A percentile compares a stretch with the other conserved stretches of the same genome.
Conservation (phyloP, 495 filamentous ascomycete genomes). For the Hyaloscypha hepaticicola region DNA sequence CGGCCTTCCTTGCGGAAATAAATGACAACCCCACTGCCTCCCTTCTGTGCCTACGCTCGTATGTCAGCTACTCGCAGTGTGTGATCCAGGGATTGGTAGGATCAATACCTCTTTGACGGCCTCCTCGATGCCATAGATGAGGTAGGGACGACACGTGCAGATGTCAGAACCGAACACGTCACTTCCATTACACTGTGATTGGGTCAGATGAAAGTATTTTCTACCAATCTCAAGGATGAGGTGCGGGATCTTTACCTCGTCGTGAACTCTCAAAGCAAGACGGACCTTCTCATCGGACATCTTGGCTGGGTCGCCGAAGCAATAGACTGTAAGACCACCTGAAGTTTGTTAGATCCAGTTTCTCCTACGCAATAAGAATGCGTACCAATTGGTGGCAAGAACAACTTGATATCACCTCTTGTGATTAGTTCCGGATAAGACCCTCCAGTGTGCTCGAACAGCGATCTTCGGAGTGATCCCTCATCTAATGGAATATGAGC, state of each 20-base stretch:
- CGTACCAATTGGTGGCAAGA: conserved; percentile 84
- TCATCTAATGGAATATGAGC: conserved; percentile 58
- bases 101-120: conserved; percentile 72
- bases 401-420: conserved; percentile 88
- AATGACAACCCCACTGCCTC: conserved; percentile 93
- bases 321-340: conserved; percentile 95
- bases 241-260: conserved; percentile 55
- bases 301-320: conserved; percentile 91
- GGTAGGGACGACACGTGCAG: conserved; percentile 90
- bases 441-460: conserved; percentile 95
- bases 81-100: not conserved
- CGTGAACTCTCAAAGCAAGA: conserved; percentile 88
- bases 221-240: conserved; percentile 3
- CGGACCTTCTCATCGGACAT: conserved; percentile 85
- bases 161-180: conserved; percentile 99
- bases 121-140: conserved; percentile 95
- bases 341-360: conserved; percentile 28
- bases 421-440: conserved; percentile 93
- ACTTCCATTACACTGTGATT: conserved; percentile 77
- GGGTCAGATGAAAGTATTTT: conserved; percentile 23
- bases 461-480: conserved; percentile 73
- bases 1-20: conserved; percentile 99
- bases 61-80: conserved; percentile 6
- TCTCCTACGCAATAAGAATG: conserved; percentile 1
- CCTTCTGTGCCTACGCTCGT: conserved; percentile 45